Evolutionary conservation across 169 alveolate genomes (phyloP).

Genomic region (Plasmodium chabaudi): DNA sequence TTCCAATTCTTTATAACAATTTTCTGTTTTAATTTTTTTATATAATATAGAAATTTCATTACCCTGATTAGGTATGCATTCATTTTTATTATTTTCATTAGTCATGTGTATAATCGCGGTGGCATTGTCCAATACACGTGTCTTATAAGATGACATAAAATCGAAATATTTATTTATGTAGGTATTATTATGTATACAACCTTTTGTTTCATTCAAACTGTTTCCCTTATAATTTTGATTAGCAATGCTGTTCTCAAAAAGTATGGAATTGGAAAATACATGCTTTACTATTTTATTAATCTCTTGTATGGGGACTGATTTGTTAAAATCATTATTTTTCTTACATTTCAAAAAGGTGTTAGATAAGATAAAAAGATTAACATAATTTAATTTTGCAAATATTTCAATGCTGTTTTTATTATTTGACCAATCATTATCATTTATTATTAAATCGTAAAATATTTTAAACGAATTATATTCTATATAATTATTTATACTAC

Average conservation of each 20-base stretch:
- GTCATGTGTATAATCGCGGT: neutral
- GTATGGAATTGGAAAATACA: neutral
- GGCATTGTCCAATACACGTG: neutral
- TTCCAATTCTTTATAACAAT: constrained; percentile 7
- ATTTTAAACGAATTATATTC: constrained; percentile 15
- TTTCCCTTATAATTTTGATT: neutral
- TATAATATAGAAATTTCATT: neutral
- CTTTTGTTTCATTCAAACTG: neutral
- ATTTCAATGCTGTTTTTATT: constrained; percentile 13
- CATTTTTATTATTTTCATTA: constrained; percentile 9
- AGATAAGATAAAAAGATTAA: constrained; percentile 40
- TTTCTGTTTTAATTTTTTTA: constrained; percentile 18
- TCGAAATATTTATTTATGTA: neutral
- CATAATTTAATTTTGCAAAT: constrained; percentile 63
- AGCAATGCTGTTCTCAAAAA: too few relatives aligned
- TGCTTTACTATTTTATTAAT: constrained; percentile 5
- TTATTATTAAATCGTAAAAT: constrained; percentile 25
- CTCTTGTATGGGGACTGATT: neutral
- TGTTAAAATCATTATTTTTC: neutral
- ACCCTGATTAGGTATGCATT: neutral
- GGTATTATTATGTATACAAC: neutral
- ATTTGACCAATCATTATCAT: constrained; percentile 19
- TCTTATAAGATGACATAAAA: neutral
- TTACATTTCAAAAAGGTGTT: constrained; percentile 10
- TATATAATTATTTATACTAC: constrained; percentile 13